Evolutionary conservation across 306 rosid genomes (phyloP), one percentile per base, ranked within the genome.

Genomic region (Rosa lucieae): DNA sequence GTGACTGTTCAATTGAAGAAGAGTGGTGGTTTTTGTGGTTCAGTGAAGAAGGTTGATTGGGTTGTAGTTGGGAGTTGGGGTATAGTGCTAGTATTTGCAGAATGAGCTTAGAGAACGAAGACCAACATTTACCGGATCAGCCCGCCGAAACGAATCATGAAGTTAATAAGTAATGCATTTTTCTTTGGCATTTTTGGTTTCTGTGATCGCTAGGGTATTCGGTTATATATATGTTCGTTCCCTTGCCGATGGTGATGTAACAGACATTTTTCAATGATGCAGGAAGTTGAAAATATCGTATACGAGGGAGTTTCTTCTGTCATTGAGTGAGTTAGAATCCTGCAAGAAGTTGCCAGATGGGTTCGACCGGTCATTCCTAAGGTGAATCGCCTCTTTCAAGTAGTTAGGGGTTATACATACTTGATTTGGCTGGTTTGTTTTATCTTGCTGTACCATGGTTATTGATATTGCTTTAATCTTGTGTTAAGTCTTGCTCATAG

Each of bases 311-410:
- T 96, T 93, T 82, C 85, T 96, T 14, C 69, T 96, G 69, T 96
- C 99, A 2, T 59, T 96, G 9, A 89, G 94, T 56, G 91, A 87
- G 69, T 88, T 91, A 88, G 98, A 93, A 73, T 68, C 65, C 40
- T 93, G 99, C 94, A 80, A 86, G 80, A 88, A 88, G 82, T 78
- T 96, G 59, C 99, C 99, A 5, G 81, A 86, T 74, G 93, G 90
- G 70, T 86, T 93, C 81, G 97, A 96, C 79, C 93, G 32, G 81
- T 89, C 97, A 72, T 79, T 93, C 83, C 21, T 90, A 40, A 88
- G 97, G 99, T 96, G 84, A 74, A 80, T 47, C 52, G 73, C 51
- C 53, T 77, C 29, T 79, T 70, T 65, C 51, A 29, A 58, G 5
- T 58, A 39, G 39, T 53, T 32, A 32, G 37, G 37, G 37, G 37